phyloP scores from a whole-genome alignment of 1,284 basidiomycete species.

The Cryptococcus sp. region DNA sequence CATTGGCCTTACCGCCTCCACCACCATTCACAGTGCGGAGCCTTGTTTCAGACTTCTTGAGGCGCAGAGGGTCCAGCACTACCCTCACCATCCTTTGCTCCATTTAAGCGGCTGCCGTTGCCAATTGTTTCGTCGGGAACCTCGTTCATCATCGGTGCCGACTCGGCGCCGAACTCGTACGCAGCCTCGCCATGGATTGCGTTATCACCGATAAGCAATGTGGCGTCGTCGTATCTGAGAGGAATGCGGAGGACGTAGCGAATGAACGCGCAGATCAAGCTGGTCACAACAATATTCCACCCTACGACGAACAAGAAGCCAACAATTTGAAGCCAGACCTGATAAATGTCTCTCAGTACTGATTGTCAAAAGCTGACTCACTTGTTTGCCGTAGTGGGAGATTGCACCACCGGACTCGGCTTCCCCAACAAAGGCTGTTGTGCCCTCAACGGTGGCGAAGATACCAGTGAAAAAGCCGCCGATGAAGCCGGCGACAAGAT shows the following conservation, averaged over 20 bases:
- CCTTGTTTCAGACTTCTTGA: no score
- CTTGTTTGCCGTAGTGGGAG: conserved; percentile 12
- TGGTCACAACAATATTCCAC: conserved; percentile 13
- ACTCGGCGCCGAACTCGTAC: conserved; percentile 15
- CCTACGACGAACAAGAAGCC: conserved; percentile 22
- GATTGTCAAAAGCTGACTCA: no score
- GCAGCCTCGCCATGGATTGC: conserved; percentile 25
- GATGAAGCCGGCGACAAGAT: conserved; percentile 16
- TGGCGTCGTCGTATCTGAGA: conserved; percentile 12
- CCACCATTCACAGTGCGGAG: no score
- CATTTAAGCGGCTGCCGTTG: no score
- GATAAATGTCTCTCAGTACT: neutral
- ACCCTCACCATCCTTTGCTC: no score
- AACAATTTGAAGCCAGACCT: conserved; percentile 25
- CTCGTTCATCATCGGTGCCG: no score
- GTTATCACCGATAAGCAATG: conserved; percentile 23
- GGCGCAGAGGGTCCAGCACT: no score
- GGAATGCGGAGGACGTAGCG: conserved; percentile 18
- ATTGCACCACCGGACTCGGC: conserved; percentile 24
- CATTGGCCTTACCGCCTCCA: no score
- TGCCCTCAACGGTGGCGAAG: conserved; percentile 20
- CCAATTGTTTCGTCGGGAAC: no score
- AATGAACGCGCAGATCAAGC: conserved; percentile 13
- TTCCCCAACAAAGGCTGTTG: conserved; percentile 14
- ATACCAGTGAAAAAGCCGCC: conserved; percentile 22